These are phyloP conservation scores for Rostrohypoxylon terebratum DNA, from an alignment of 495 filamentous ascomycete genomes.

Conservation along the genomic window DNA sequence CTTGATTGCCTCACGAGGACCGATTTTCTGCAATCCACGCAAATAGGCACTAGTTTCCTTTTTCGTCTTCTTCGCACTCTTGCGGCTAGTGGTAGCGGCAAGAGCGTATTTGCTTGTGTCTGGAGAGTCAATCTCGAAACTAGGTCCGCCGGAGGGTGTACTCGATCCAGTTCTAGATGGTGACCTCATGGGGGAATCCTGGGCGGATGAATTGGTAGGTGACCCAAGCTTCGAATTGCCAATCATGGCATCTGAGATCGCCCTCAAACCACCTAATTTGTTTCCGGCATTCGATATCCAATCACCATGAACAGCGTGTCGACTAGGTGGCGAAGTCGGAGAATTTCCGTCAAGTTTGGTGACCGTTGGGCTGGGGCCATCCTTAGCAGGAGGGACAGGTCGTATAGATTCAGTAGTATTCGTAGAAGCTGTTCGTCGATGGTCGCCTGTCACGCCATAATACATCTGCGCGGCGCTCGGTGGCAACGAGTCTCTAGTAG, in stretches of 20 bases:
- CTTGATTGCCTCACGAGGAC: conserved; percentile 84
- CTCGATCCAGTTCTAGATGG: conserved; percentile 84
- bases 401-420: conserved; percentile 61
- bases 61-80: conserved; percentile 76
- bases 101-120: conserved; percentile 69
- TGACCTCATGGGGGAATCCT: conserved; percentile 74
- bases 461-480: conserved; percentile 69
- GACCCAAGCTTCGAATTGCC: conserved; percentile 64
- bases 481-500: conserved; percentile 56
- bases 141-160: conserved; percentile 83
- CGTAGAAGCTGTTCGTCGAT: conserved; percentile 63
- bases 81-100: conserved; percentile 61
- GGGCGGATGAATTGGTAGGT: conserved; percentile 68
- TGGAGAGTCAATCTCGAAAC: conserved; percentile 80
- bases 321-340: conserved; percentile 61
- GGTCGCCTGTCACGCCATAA: conserved; percentile 63
- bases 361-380: conserved; percentile 66
- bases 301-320: conserved; percentile 64
- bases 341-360: conserved; percentile 73
- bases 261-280: conserved; percentile 73
- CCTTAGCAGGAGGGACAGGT: conserved; percentile 62
- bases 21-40: conserved; percentile 83
- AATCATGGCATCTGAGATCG: conserved; percentile 83
- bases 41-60: conserved; percentile 95
- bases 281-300: conserved; percentile 65